Conservation (phyloP, 768 basidiomycete genomes). For the Lactarius pseudohatsudake region DNA sequence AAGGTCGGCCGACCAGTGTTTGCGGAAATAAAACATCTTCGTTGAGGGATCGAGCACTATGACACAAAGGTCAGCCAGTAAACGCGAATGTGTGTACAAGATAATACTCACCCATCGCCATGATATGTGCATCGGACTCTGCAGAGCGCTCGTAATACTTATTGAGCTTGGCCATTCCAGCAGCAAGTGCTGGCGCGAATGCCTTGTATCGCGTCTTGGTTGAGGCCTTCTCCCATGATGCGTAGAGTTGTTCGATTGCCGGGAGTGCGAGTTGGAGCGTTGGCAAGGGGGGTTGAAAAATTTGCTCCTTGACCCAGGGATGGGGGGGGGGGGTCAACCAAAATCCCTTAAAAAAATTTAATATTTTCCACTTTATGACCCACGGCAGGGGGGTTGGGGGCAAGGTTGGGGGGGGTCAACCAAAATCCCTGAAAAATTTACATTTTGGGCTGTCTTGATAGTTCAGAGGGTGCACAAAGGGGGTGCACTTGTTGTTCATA, state of each 20-base stretch:
- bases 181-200: background rate
- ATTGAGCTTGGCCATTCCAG: background rate
- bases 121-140: background rate
- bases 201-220: background rate
- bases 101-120: background rate
- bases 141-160: background rate
- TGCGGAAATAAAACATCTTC: background rate
- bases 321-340: too few relatives aligned
- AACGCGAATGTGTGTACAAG: too few relatives aligned
- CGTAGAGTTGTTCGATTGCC: background rate
- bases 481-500: too few relatives aligned
- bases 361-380: too few relatives aligned
- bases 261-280: background rate
- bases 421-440: too few relatives aligned
- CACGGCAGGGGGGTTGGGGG: too few relatives aligned
- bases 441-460: too few relatives aligned
- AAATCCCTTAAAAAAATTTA: too few relatives aligned
- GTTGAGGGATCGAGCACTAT: background rate
- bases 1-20: background rate
- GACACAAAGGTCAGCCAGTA: background rate
- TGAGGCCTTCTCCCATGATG: background rate
- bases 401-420: too few relatives aligned
- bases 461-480: too few relatives aligned
- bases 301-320: too few relatives aligned
- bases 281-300: too few relatives aligned